Conservation (phyloP, 257 asterid genomes). For the Solanum bukasovii region DNA sequence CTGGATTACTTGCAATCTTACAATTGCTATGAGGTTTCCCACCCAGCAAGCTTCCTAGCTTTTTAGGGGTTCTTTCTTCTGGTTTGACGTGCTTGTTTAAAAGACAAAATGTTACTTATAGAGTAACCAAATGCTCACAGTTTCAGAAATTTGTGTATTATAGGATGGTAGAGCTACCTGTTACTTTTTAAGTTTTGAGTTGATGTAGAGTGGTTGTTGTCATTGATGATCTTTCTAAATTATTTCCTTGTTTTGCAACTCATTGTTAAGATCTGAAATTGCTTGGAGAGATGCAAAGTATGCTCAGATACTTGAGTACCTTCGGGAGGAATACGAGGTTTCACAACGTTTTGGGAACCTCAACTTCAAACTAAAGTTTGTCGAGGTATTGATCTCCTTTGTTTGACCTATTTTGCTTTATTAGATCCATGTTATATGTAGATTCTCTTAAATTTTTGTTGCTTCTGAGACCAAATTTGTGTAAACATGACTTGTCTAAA, state of each 20-base stretch:
- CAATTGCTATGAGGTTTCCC: neutral
- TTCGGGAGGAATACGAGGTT: slow-evolving; percentile 92
- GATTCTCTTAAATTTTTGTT: neutral
- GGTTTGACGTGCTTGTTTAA: neutral
- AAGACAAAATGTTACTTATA: neutral
- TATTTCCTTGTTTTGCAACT: neutral
- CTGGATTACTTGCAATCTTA: neutral
- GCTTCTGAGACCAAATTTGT: neutral
- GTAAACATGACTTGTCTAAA: neutral
- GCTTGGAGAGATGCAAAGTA: slow-evolving; percentile 99
- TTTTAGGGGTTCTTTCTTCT: neutral
- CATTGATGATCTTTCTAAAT: neutral
- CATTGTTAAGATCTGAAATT: slow-evolving; percentile 73
- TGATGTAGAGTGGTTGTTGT: neutral
- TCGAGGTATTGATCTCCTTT: slow-evolving; percentile 45
- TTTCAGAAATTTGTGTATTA: neutral
- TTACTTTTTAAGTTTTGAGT: neutral
- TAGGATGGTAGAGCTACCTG: neutral
- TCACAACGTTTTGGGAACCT: slow-evolving; percentile 93
- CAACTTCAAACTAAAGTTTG: slow-evolving; percentile 81
- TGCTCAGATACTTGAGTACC: slow-evolving; percentile 84
- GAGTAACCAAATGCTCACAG: neutral
- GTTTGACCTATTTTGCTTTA: neutral
- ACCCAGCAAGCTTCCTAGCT: neutral
- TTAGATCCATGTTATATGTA: neutral